phyloP scores from a whole-genome alignment of 495 filamentous ascomycete genomes.

The Clohesyomyces aquaticus region DNA sequence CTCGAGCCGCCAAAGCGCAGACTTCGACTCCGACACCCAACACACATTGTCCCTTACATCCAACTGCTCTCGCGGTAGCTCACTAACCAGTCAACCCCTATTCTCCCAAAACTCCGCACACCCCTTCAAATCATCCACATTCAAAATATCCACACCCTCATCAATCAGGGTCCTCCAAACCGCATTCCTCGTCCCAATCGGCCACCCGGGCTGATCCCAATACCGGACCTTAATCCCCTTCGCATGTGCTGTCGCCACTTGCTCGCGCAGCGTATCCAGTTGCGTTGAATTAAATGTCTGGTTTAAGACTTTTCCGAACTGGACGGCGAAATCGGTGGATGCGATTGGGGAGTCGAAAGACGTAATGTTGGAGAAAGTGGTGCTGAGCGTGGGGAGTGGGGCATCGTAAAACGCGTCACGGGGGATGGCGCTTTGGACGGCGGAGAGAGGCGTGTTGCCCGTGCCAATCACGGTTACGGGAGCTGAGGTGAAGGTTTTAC shows the following conservation, averaged over 20 bases:
- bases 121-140: conserved; percentile 50
- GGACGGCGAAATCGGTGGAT: conserved; percentile 31
- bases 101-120: conserved; percentile 49
- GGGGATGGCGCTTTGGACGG: conserved; percentile 50
- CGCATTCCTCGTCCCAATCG: conserved; percentile 46
- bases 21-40: too few relatives aligned
- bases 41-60: too few relatives aligned
- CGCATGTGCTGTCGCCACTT: conserved; percentile 47
- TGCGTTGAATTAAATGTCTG: conserved; percentile 46
- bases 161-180: conserved; percentile 46
- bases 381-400: conserved; percentile 54
- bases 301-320: conserved; percentile 45
- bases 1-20: too few relatives aligned
- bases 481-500: conserved; percentile 35
- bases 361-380: conserved; percentile 50
- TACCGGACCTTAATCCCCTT: conserved; percentile 48
- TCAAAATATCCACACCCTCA: conserved; percentile 47
- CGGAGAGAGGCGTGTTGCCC: conserved; percentile 47
- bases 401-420: conserved; percentile 69
- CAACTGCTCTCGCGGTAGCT: too few relatives aligned
- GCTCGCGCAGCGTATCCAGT: conserved; percentile 42
- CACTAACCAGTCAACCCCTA: conserved; percentile 4
- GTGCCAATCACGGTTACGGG: conserved; percentile 49
- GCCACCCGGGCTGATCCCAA: conserved; percentile 48
- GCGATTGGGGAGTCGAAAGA: conserved; percentile 42